phyloP scores from a whole-genome alignment of 2,329 filamentous ascomycete species.

The Rhinocladiella similis region DNA sequence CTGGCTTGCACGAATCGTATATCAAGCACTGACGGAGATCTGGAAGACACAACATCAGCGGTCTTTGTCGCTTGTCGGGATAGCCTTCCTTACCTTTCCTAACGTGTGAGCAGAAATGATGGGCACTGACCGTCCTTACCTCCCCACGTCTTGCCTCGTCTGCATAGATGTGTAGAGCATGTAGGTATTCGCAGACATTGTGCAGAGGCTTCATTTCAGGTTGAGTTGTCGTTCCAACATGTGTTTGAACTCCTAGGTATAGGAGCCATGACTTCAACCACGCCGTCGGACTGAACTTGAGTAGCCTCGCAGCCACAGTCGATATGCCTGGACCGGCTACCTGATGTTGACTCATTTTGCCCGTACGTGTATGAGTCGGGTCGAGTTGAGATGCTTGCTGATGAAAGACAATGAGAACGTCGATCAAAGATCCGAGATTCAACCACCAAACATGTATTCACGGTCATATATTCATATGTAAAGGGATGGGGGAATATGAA shows the following conservation, averaged over 20 bases:
- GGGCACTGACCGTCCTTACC: slow-evolving; percentile 69
- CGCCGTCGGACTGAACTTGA: slow-evolving; percentile 26
- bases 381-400: not conserved
- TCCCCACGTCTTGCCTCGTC: slow-evolving; percentile 54
- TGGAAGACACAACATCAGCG: slow-evolving; percentile 22
- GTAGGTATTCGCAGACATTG: slow-evolving; percentile 77
- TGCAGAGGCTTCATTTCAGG: slow-evolving; percentile 66
- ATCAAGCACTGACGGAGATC: slow-evolving; percentile 83
- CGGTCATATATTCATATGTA: not conserved
- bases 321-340: slow-evolving; percentile 12
- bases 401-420: not conserved
- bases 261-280: slow-evolving; percentile 31
- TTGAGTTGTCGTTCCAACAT: slow-evolving; percentile 32
- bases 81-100: slow-evolving; percentile 60
- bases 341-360: not conserved
- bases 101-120: slow-evolving; percentile 82
- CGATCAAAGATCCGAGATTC: not conserved
- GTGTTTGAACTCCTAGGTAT: slow-evolving; percentile 28
- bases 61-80: too few relatives aligned
- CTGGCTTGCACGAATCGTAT: slow-evolving; percentile 69
- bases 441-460: too few relatives aligned
- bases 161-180: slow-evolving; percentile 85
- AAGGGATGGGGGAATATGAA: not conserved
- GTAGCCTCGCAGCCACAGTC: slow-evolving; percentile 18
- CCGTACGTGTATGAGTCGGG: too few relatives aligned